phyloP scores from a whole-genome alignment of 768 basidiomycete species.

The Boletellus ananas region DNA sequence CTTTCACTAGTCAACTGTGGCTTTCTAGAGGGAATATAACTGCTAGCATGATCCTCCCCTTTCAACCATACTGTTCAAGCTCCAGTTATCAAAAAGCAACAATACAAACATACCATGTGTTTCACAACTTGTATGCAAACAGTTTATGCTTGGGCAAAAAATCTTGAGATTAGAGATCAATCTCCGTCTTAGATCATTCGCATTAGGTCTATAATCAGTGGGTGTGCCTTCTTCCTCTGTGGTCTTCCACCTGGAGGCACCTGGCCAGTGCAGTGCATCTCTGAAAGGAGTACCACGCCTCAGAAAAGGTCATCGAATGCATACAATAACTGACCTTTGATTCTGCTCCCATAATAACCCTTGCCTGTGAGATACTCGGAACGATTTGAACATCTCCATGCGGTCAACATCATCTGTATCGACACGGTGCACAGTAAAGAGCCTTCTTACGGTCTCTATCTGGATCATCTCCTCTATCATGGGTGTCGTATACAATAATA shows the following conservation, averaged over 20 bases:
- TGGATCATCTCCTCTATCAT: slow-evolving; percentile 46
- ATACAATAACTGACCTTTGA: slow-evolving; percentile 36
- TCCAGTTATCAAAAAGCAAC: not conserved
- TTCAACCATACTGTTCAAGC: not conserved
- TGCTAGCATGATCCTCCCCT: slow-evolving; percentile 2
- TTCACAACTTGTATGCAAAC: slow-evolving; percentile 38
- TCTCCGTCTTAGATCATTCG: slow-evolving; percentile 29
- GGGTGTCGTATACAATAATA: not conserved
- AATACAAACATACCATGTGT: slow-evolving; percentile 32
- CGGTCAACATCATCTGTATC: slow-evolving; percentile 36
- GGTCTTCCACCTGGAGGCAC: slow-evolving; percentile 6
- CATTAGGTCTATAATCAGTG: slow-evolving; percentile 12
- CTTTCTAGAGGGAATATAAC: slow-evolving; percentile 19
- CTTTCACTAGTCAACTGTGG: slow-evolving; percentile 19
- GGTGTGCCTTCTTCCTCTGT: not conserved
- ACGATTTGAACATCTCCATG: slow-evolving; percentile 23
- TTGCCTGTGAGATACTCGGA: slow-evolving; percentile 19
- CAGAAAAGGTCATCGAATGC: not conserved
- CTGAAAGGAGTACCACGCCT: slow-evolving; percentile 19
- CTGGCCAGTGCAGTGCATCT: slow-evolving; percentile 40
- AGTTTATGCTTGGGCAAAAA: slow-evolving; percentile 48
- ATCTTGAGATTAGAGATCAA: slow-evolving; percentile 29
- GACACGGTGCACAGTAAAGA: slow-evolving; percentile 32
- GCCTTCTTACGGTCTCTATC: slow-evolving; percentile 40
- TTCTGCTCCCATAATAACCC: slow-evolving; percentile 43